Base-by-base conservation (phyloP, 2,329 filamentous ascomycete genomes). In the Fusarium keratoplasticum region DNA sequence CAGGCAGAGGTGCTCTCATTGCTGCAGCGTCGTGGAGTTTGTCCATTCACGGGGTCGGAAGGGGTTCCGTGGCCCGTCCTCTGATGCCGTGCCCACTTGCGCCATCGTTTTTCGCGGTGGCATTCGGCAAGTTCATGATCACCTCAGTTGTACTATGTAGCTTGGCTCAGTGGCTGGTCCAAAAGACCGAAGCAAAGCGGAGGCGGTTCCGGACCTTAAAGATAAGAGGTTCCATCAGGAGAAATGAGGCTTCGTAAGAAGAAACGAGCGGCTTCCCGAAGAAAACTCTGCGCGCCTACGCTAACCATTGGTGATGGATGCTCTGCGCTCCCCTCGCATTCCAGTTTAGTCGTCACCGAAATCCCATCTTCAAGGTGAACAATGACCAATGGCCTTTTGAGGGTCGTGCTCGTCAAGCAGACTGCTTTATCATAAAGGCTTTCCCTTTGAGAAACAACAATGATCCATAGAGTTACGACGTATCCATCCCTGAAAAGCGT, bases 31-130 rank as follows among this genome's bases (percentile, higher is more conserved):
- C 52, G 25, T 57, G 36, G 44, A 44, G n/a, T 25, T 61, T 31
- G 27, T 9, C 36, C 36, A 36, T 57, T 64, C 65, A 74, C 65
- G 61, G 58, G 61, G 61, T 70, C 72, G 72, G 72, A 70, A 64
- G 50, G 33, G 54, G 40, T 74, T 61, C 72, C 72, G 72, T 64
- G 52, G 25, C 60, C 44, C 25, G 27, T 40, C 18, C n/a, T 38
- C 33, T 27, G 42, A 74, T 54, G 47, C 72, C 69, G 72, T 74
- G 40, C 72, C 72, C 72, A 75, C 72, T 64, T 64, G 61, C 61
- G 40, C 55, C n/a, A 35, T 20, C 36, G 22, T 27, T 25, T 22
- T 38, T 31, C 27, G 16, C 50, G 20, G 35, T 42, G 50, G 61
- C 27, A 57, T 62, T 70, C 44, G 62, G 27, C 63, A 42, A 50